phyloP scores from a whole-genome alignment of 352 stramenopile genomes.

The Pythium volutum region DNA sequence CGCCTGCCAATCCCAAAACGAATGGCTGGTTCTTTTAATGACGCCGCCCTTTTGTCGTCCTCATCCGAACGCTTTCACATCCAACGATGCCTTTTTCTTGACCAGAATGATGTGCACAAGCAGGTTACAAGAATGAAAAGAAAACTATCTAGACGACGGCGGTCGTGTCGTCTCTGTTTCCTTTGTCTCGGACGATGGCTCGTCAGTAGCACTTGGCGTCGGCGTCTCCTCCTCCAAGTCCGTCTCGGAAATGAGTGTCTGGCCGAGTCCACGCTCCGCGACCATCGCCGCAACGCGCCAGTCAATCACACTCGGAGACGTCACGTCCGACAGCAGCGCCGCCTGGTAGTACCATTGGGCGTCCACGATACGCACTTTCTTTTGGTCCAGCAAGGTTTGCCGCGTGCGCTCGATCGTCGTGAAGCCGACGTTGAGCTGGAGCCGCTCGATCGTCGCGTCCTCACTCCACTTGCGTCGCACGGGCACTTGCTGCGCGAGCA shows the following conservation, averaged over 20 bases:
- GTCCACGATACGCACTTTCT: slow-evolving; percentile 18
- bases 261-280: slow-evolving; percentile 14
- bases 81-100: too few species aligned
- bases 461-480: slow-evolving; percentile 16
- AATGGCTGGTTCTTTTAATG: too few species aligned
- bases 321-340: slow-evolving; percentile 17
- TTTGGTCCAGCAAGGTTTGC: slow-evolving; percentile 11
- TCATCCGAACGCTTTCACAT: too few species aligned
- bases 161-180: background rate
- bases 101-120: too few species aligned
- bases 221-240: background rate
- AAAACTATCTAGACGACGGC: background rate
- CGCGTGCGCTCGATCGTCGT: slow-evolving; percentile 14
- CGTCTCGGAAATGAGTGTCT: slow-evolving; percentile 12
- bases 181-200: background rate
- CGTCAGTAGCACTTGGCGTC: background rate
- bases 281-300: slow-evolving; percentile 18
- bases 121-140: too few species aligned
- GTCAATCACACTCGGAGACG: slow-evolving; percentile 7
- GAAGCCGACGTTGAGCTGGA: slow-evolving; percentile 19
- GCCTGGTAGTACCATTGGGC: slow-evolving; percentile 20
- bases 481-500: slow-evolving; percentile 19
- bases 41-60: too few species aligned
- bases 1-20: too few species aligned
- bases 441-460: slow-evolving; percentile 16